Evolutionary conservation across 2,329 filamentous ascomycete genomes (phyloP), one percentile per base, ranked within the genome.

Genomic region (Cladobotryum mycophilum): DNA sequence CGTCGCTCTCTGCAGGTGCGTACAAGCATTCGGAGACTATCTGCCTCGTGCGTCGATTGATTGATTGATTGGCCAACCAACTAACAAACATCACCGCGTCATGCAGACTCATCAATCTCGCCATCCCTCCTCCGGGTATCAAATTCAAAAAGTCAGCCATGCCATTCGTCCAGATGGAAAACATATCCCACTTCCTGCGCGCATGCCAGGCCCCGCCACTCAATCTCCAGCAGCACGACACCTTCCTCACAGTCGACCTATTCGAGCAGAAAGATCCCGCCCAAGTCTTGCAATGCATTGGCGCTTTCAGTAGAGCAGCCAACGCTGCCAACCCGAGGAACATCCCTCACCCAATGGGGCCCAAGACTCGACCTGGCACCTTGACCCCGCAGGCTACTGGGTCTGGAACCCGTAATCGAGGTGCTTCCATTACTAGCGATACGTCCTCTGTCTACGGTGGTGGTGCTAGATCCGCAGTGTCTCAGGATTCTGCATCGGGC

Each of bases 121-220:
- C 81, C 33, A 70, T 86, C 36, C 87, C 88, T 22, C 81, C 85
- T 14, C 88, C 88, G 0, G 86, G 86, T 33, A 81, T 96, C 70
- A 89, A 86, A 67, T 97, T 87, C 79, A 97, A 97, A 72, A 78
- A 86, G 64, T 96, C 91, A 1, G 73, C 83, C 38, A 97, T 97
- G 92, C 93, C 93, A 0, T 99, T 99, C 66, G 92, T 97, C 38
- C 93, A 99, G 70, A 97, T 97, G 91, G 93, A 99, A 69, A 99
- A 99, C 67, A 96, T 99, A 64, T 95, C 91, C 4, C 89, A 95
- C 65, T 99, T 96, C 71, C 82, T 99, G 48, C 84, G 82, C 63
- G 90, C 89, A 53, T 95, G 91, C 74, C 88, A 96, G 69, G 75
- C 81, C 46, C 82, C 88, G 22, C 93, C 93, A 1, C 75, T 99